A percentile compares a stretch with the other conserved stretches of the same genome.
Conservation (phyloP, 495 filamentous ascomycete species). For the Hamigera avellanea region DNA sequence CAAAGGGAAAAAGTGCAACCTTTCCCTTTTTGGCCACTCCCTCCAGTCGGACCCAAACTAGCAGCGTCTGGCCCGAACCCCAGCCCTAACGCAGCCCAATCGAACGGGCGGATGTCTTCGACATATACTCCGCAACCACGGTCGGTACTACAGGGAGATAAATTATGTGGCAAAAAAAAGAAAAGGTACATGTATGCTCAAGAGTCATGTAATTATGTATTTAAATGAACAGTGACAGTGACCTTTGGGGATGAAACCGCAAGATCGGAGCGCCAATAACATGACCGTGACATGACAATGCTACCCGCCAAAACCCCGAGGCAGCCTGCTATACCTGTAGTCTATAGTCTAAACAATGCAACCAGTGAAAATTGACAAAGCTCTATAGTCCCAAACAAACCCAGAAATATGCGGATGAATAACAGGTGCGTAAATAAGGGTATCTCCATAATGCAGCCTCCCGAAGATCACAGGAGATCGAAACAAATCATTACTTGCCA, state of each 20-base stretch:
- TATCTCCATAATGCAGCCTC: constrained; percentile 13
- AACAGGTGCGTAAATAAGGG: constrained; percentile 4
- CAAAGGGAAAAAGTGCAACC: constrained; percentile 17
- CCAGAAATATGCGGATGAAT: not conserved
- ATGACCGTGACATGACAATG: not conserved
- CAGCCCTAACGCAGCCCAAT: no score
- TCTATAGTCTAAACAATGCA: not conserved
- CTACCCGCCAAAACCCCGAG: not conserved
- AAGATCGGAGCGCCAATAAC: no score
- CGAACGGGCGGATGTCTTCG: no score
- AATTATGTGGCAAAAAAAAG: no score
- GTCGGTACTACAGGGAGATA: no score
- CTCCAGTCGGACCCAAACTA: constrained; percentile 1
- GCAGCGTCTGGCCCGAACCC: no score
- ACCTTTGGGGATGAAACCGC: no score
- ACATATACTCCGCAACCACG: no score
- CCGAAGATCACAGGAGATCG: not conserved
- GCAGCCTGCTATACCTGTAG: not conserved
- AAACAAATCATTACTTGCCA: constrained; percentile 19
- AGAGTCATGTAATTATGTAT: no score
- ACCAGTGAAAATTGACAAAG: not conserved
- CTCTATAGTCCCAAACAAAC: not conserved
- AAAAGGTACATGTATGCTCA: no score
- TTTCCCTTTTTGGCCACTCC: constrained; percentile 29
- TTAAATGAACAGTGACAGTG: no score